Conservation (phyloP, 179 eudicot genomes). For the Monotropa hypopitys region DNA sequence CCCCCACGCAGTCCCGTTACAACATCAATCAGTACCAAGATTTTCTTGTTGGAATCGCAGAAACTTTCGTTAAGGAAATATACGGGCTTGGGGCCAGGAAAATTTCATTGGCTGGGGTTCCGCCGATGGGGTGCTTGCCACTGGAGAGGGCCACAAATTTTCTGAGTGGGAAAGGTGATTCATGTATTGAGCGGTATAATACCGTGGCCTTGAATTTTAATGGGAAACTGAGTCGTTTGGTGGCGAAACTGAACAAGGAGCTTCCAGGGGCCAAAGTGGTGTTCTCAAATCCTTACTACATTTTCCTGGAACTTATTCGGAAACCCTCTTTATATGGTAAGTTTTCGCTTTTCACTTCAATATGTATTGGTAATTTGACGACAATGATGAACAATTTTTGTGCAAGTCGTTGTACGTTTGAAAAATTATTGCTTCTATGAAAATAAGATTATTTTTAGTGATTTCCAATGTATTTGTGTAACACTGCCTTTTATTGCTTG, state of each 20-base stretch:
- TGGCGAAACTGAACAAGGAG: constrained; percentile 33
- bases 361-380: too few species aligned
- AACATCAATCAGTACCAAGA: constrained; percentile 32
- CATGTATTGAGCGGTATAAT: constrained; percentile 48
- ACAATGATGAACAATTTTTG: too few species aligned
- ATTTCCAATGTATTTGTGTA: background rate
- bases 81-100: constrained; percentile 60
- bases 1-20: constrained; percentile 16
- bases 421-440: background rate
- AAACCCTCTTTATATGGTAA: constrained; percentile 49
- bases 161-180: background rate
- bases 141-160: constrained; percentile 48
- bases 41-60: constrained; percentile 31
- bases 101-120: constrained; percentile 42
- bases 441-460: background rate
- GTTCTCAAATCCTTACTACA: constrained; percentile 42
- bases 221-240: constrained; percentile 30
- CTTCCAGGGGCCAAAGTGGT: constrained; percentile 38
- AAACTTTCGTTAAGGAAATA: constrained; percentile 23
- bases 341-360: background rate
- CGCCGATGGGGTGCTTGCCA: constrained; percentile 81
- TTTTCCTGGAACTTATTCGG: constrained; percentile 25
- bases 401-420: too few species aligned
- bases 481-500: background rate
- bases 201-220: constrained; percentile 40